A percentile compares a stretch with the other conserved stretches of the same genome.
Evolutionary conservation across 2,329 filamentous ascomycete genomes (phyloP).

Genomic region (Coniochaeta pulveracea): DNA sequence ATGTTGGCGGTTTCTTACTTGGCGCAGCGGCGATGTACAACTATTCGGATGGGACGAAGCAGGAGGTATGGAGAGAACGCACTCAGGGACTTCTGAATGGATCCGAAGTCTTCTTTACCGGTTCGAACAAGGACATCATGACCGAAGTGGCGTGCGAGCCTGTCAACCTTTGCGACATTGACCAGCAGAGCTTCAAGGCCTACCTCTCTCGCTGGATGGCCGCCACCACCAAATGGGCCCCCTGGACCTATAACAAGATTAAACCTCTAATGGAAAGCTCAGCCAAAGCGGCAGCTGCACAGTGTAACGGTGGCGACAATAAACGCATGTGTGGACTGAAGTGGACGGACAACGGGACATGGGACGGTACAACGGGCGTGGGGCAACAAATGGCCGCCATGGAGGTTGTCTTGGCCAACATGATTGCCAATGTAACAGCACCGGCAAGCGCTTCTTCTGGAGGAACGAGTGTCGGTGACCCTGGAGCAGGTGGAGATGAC

Average conservation of each 20-base stretch:
- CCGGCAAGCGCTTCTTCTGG: conserved; percentile 44
- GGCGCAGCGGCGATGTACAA: conserved; percentile 53
- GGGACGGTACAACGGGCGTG: conserved; percentile 51
- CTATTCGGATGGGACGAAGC: conserved; percentile 35
- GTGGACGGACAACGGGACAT: conserved; percentile 42
- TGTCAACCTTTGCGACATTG: conserved; percentile 49
- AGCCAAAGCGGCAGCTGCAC: conserved; percentile 38
- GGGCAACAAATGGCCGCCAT: conserved; percentile 61
- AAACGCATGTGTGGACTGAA: conserved; percentile 56
- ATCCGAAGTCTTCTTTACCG: conserved; percentile 50
- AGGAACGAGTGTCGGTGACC: conserved; percentile 45
- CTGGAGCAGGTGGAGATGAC: conserved; percentile 27
- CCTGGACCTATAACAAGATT: conserved; percentile 37
- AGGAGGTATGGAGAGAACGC: conserved; percentile 42
- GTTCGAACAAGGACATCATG: conserved; percentile 35
- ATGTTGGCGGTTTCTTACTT: conserved; percentile 54
- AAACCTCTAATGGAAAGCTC: conserved; percentile 37
- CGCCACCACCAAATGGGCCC: conserved; percentile 40
- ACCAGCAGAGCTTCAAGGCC: conserved; percentile 67
- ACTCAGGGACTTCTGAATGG: conserved; percentile 45
- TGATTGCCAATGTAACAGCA: conserved; percentile 29
- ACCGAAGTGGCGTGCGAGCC: conserved; percentile 58
- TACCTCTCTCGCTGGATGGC: conserved; percentile 60
- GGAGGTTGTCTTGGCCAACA: conserved; percentile 49
- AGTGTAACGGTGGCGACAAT: conserved; percentile 42